phyloP scores from a whole-genome alignment of 169 alveolate genomes.

The Cyclospora cayetanensis region DNA sequence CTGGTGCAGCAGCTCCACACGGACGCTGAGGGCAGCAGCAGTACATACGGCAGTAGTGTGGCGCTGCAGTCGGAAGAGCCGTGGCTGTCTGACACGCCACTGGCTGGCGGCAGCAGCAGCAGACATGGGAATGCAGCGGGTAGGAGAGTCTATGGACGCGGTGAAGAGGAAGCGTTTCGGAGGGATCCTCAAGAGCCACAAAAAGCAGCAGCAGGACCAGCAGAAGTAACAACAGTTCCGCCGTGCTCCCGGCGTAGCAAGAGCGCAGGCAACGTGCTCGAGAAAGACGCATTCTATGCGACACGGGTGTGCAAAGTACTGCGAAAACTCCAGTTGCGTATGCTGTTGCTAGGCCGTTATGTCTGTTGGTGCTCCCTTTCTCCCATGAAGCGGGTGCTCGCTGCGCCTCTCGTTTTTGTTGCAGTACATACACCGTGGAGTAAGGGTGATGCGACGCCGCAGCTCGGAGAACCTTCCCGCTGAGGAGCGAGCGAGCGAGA shows the following conservation, averaged over 20 bases:
- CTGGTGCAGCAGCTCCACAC: background rate
- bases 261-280: slow-evolving; percentile 11
- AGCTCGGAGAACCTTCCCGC: background rate
- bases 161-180: background rate
- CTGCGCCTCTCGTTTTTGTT: background rate
- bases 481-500: too few relatives aligned
- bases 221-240: slow-evolving; percentile 5
- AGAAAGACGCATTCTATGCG: background rate
- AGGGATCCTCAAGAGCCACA: too few relatives aligned
- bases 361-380: too few relatives aligned
- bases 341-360: slow-evolving; percentile 15
- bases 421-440: slow-evolving; percentile 57
- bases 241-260: background rate
- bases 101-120: background rate
- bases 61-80: background rate
- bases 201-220: slow-evolving; percentile 27
- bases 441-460: slow-evolving; percentile 4
- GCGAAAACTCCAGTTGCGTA: background rate
- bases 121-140: background rate
- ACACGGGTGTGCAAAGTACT: background rate
- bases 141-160: background rate
- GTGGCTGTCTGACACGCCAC: background rate
- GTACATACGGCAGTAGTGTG: slow-evolving; percentile 13
- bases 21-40: slow-evolving; percentile 18
- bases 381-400: too few relatives aligned